Conservation (phyloP, 2,329 filamentous ascomycete species). For the Colletotrichum agaves region DNA sequence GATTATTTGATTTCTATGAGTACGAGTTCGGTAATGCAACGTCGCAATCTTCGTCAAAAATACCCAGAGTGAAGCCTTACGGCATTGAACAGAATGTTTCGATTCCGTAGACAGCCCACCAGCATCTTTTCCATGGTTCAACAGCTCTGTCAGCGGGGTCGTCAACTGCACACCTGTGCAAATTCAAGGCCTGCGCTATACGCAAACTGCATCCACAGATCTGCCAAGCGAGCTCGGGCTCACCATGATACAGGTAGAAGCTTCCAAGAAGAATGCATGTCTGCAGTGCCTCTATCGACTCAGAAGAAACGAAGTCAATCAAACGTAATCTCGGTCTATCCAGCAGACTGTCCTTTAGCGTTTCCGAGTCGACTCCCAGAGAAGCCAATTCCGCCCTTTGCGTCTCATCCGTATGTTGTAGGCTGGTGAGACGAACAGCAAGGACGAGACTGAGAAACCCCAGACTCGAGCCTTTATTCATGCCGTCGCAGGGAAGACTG, state of each 20-base stretch:
- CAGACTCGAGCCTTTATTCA: background rate
- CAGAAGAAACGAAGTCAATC: constrained; percentile 21
- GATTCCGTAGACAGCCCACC: constrained; percentile 55
- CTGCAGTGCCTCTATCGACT: constrained; percentile 46
- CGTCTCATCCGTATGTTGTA: background rate
- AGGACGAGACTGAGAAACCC: constrained; percentile 8
- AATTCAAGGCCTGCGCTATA: constrained; percentile 48
- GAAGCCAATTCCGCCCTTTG: background rate
- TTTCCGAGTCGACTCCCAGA: background rate
- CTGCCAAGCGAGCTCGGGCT: constrained; percentile 50
- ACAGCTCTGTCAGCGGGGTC: constrained; percentile 5
- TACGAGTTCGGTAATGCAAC: constrained; percentile 44
- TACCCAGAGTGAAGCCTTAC: constrained; percentile 50
- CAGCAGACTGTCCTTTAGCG: constrained; percentile 9
- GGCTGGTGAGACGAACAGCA: background rate
- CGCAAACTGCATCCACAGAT: constrained; percentile 50
- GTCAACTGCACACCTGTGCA: constrained; percentile 41
- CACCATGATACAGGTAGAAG: constrained; percentile 50
- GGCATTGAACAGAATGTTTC: constrained; percentile 54
- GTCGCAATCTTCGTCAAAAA: constrained; percentile 47
- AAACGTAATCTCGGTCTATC: background rate
- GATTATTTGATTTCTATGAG: constrained; percentile 35
- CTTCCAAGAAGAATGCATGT: constrained; percentile 50
- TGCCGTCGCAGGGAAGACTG: background rate
- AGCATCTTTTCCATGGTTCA: constrained; percentile 49